Percentiles rank a stretch among this genome's conserved stretches.
Evolutionary conservation across 192 early-diverging fungal genomes (phyloP).

Genomic region (Coemansia sp.): DNA sequence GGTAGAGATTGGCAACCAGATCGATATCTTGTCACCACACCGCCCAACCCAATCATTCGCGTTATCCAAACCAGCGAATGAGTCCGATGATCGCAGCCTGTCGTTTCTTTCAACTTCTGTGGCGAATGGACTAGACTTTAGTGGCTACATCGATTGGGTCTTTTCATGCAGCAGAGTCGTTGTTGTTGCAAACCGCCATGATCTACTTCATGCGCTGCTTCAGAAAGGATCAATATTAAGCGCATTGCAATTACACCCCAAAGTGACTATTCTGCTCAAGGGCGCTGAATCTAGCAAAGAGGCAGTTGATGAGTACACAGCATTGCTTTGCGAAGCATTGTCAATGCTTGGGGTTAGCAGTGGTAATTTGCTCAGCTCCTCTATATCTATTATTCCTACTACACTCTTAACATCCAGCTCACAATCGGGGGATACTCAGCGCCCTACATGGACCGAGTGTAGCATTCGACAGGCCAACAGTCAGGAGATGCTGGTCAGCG

Average conservation of each 20-base stretch:
- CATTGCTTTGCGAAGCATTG: conserved; percentile 27
- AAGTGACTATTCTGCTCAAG: conserved; percentile 9
- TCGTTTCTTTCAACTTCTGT: conserved; percentile 9
- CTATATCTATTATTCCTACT: not conserved
- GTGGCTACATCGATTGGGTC: conserved; percentile 34
- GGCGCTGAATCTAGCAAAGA: conserved; percentile 13
- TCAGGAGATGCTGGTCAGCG: conserved; percentile 9
- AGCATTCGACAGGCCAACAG: not conserved
- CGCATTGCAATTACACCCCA: conserved; percentile 28
- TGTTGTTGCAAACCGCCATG: conserved; percentile 19
- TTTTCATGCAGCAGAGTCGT: conserved; percentile 28
- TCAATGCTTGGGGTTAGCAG: conserved; percentile 3
- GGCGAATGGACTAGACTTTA: conserved; percentile 2
- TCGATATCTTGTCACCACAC: not conserved
- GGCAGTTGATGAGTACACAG: conserved; percentile 10
- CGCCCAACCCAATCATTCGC: not conserved
- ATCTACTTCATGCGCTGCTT: conserved; percentile 18
- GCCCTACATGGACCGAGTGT: not conserved
- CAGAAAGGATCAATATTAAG: conserved; percentile 1
- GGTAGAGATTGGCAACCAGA: not conserved
- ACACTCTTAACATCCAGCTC: not conserved
- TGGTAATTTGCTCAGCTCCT: not conserved
- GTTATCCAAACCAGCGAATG: not conserved
- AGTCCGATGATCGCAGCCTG: not conserved
- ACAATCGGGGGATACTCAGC: not conserved